Base-by-base conservation (phyloP, 108 stramenopile genomes). In the Cyclostephanos invisitatus region DNA sequence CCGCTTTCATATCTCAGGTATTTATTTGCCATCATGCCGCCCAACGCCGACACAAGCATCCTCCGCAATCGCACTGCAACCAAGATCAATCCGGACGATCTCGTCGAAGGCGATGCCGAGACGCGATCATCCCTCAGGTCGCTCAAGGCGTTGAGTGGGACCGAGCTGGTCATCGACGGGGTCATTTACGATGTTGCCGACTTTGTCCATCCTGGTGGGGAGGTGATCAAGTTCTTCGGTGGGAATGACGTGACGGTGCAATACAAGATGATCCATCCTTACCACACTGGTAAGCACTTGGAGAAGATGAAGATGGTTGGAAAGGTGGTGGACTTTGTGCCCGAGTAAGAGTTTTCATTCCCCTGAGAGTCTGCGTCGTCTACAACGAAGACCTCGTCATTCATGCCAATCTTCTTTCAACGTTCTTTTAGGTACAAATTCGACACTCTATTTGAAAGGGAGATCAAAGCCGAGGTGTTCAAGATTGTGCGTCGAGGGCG, bases 181-280 rank as follows among this genome's bases (percentile, higher is more conserved):
- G 55, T 83, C 24, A 81, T 91, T 48, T 89, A 89, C 56, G 82
- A 87, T 59, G 73, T 89, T 29, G 24, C 65, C 14, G 47, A 77
- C 48, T 89, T 92, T 66, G 62, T 83, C 47, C 88, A 92, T 83
- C 88, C 88, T 7, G 88, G 91, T 59, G 89, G 92, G 51, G 87
- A 88, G 59, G 68, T 77, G 11, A 84, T 92, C 54, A 54, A 75
- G 21, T 35, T 88, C 20, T 89, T 89, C 66, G 91, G 88, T 60
- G 91, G 88, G 22, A 93, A 96, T 63, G 95, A 96, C 77, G 95
- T 92, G 8, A 90, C 95, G 20, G 85, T 89, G 14, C 87, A 90
- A 70, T 96, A 96, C 68, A 89, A 87, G 62, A 96, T 96, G 95
- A 93, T 96, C 61, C 95, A 96, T 80, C 91, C 89, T 25, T 84